Base-by-base conservation (phyloP, 2,329 filamentous ascomycete genomes). In the Colletotrichum simmondsii region DNA sequence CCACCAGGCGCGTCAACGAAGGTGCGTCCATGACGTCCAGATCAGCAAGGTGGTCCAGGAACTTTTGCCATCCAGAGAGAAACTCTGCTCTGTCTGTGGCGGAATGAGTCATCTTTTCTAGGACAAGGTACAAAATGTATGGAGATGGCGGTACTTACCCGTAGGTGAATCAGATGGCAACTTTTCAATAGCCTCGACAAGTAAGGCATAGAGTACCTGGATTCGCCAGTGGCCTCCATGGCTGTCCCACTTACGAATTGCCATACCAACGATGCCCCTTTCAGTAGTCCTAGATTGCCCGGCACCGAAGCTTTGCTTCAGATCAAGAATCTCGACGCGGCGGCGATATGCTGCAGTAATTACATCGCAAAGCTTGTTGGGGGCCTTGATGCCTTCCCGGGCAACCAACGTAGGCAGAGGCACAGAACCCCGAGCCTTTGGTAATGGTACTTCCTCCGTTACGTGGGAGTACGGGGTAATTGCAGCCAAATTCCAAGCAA, bases 401-500 rank as follows among this genome's bases (percentile, higher is more conserved):
- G 91, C 92, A 5, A 93, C 92, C 35, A 90, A 84, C 3, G 89
- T 88, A 4, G 92, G 88, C 22, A 91, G 72, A 8, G 81, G 78
- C 0, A 92, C 90, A 19, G 60, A 65, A 16, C 8, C 52, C 42
- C 24, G 88, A 87, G 4, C 88, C 84, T 24, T 81, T 81, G 66
- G 32, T 14, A 46, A 61, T 83, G 79, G n/a, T 4, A 70, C 26
- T 30, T 72, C 70, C 4, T 26, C 35, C 78, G 90, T 93, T 8
- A 87, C 75, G 84, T 85, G 79, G 84, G 90, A 79, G 92, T 94
- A 98, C 0, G 95, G 95, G 16, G 90, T 88, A 28, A 97, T 81
- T 5, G 94, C 92, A 2, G 92, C 90, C 24, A 97, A 87, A 22
- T 93, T 85, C 95, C 95, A 98, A 7, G 92, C 89, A 57, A 92